Conservation (phyloP, 352 stramenopile genomes). For the Phytophthora vignae region DNA sequence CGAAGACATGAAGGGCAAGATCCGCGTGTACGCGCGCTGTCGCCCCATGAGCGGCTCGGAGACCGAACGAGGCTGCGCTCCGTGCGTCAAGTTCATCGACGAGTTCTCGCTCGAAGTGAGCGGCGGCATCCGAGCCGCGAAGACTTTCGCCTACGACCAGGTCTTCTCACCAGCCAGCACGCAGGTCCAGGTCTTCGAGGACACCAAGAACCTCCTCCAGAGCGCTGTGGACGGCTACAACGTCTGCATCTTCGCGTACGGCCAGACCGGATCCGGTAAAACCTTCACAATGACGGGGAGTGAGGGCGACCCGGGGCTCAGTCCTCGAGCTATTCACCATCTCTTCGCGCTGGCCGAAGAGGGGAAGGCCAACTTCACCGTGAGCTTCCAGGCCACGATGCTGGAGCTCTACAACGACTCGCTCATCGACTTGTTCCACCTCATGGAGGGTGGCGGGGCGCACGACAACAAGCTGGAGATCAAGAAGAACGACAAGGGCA, state of each 20-base stretch:
- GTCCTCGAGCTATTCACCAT: conserved; percentile 85
- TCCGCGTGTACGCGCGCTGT: conserved; percentile 93
- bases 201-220: conserved; percentile 93
- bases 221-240: conserved; percentile 93
- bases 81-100: conserved; percentile 76
- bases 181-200: conserved; percentile 92
- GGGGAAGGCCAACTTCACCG: conserved; percentile 50
- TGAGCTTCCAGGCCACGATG: conserved; percentile 90
- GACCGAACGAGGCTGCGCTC: conserved; percentile 73
- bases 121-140: conserved; percentile 71
- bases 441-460: conserved; percentile 69
- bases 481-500: conserved; percentile 93
- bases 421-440: conserved; percentile 89
- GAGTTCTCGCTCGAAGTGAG: conserved; percentile 90
- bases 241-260: conserved; percentile 95
- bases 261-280: conserved; percentile 94
- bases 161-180: conserved; percentile 85
- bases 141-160: conserved; percentile 92
- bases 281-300: conserved; percentile 94
- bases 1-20: conserved; percentile 97
- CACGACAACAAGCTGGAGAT: conserved; percentile 91
- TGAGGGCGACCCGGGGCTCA: conserved; percentile 81
- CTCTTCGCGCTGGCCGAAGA: conserved; percentile 82
- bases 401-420: conserved; percentile 94
- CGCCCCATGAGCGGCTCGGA: conserved; percentile 92